Evolutionary conservation across 257 asterid species (phyloP).

Genomic region (Lycium barbarum): DNA sequence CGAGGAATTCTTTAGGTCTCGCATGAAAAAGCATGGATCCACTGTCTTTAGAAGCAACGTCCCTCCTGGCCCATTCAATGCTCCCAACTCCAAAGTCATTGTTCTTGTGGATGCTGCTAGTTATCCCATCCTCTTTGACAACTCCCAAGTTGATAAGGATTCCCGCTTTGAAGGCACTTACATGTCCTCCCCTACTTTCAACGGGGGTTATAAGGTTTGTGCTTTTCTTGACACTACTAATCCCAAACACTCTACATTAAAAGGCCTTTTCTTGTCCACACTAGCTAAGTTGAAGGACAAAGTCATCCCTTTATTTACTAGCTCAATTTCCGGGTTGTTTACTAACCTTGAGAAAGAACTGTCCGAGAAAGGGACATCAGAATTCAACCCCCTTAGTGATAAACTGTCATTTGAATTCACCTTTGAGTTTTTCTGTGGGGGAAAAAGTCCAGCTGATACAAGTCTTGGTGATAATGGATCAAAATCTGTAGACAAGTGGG

Average conservation of each 20-base stretch:
- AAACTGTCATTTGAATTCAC: constrained; percentile 62
- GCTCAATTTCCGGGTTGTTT: constrained; percentile 44
- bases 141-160: constrained; percentile 63
- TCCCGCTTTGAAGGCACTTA: constrained; percentile 76
- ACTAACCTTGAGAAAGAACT: constrained; percentile 58
- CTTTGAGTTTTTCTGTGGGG: constrained; percentile 55
- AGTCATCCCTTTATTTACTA: constrained; percentile 52
- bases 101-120: constrained; percentile 70
- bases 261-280: constrained; percentile 47
- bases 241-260: constrained; percentile 52
- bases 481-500: constrained; percentile 57
- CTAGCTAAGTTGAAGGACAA: constrained; percentile 45
- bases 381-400: constrained; percentile 59
- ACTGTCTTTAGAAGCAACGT: constrained; percentile 49
- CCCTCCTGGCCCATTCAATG: constrained; percentile 69
- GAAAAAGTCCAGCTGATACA: constrained; percentile 42
- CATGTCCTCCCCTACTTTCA: constrained; percentile 64
- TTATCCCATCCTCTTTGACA: constrained; percentile 70
- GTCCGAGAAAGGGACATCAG: constrained; percentile 43
- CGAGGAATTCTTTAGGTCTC: constrained; percentile 51
- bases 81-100: constrained; percentile 43
- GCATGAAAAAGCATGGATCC: constrained; percentile 50
- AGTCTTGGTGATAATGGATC: constrained; percentile 52
- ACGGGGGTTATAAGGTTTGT: constrained; percentile 72
- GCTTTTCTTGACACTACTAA: constrained; percentile 68